Base-by-base conservation (phyloP, 139 green algal species). In the Tetradesmus obliquus region DNA sequence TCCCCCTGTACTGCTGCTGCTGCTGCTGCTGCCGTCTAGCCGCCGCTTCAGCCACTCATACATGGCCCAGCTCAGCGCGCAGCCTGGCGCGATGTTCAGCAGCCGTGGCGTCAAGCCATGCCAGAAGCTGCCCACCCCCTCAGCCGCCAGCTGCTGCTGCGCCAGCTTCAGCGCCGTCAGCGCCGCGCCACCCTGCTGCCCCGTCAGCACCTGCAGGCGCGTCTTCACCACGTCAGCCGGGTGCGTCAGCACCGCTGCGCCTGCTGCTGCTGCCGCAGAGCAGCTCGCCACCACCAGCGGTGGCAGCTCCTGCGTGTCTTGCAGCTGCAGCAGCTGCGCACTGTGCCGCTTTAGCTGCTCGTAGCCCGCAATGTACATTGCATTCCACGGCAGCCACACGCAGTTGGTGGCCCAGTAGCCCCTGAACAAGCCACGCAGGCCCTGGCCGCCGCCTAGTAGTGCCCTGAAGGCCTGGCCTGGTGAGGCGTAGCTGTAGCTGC, bases 191-290 rank as follows among this genome's bases (percentile, higher is more conserved):
- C 17, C 10, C 8, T 81, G 32, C 53, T 86, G 82, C 1, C 84
- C 90, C n/a, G 91, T 88, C 22, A 95, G 79, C 83, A 97, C 96
- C 94, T 98, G 97, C 76, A 98, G 92, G 55, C 97, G 93, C 19
- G 96, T 98, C 93, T 98, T 98, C 22, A 98, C 95, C 10, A 98
- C 97, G 88, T 98, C 97, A 22, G 94, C 92, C 0, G 97, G 97
- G 83, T 98, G 96, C 1, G 97, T 98, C 12, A 94, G 83, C 1
- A 97, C 58, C 32, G 84, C 91, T 82, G 87, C 57, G 55, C 32
- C 87, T 51, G 62, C 83, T 74, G 90, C 82, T 10, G 80, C 82
- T 55, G 55, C 90, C 54, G 93, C 93, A 2, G 94, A 96, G 88
- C 94, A 96, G 4, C 80, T 7, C 0, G 55, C 90, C 72, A 95